Conservation (phyloP, 139 green algal genomes). For the Chlamydomonas sp. region DNA sequence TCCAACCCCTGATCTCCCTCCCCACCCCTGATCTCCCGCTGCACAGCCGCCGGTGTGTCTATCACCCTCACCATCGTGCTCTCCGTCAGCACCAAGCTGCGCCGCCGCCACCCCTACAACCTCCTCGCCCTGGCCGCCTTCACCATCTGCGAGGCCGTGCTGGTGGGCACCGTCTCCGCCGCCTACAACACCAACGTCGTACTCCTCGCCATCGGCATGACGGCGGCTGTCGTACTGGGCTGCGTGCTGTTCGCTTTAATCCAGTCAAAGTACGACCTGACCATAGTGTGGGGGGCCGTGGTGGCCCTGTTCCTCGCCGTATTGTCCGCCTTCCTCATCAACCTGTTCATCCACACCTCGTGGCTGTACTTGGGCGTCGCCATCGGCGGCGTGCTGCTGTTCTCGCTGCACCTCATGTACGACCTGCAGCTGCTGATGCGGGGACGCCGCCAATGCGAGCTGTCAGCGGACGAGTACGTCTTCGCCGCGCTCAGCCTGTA, state of each 20-base stretch:
- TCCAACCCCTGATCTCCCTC: too few species aligned
- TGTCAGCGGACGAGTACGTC: constrained; percentile 58
- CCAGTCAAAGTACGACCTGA: constrained; percentile 37
- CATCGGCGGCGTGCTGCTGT: constrained; percentile 30
- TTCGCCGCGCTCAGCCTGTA: constrained; percentile 57
- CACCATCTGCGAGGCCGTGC: constrained; percentile 44
- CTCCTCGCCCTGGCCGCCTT: constrained; percentile 44
- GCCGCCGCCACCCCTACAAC: constrained; percentile 43
- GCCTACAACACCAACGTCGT: constrained; percentile 32
- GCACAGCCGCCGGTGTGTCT: not conserved
- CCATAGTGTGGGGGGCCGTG: constrained; percentile 14
- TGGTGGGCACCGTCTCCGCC: constrained; percentile 35
- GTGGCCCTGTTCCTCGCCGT: constrained; percentile 21
- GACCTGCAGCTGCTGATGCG: constrained; percentile 45
- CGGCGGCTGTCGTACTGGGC: constrained; percentile 28
- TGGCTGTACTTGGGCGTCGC: constrained; percentile 19
- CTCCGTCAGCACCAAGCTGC: not conserved
- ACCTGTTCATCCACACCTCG: constrained; percentile 28
- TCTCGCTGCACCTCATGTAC: constrained; percentile 44
- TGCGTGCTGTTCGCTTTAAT: constrained; percentile 12
- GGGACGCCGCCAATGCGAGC: constrained; percentile 37
- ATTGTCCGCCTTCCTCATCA: constrained; percentile 25
- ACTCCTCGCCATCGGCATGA: constrained; percentile 2
- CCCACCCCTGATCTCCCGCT: not conserved
- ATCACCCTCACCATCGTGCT: constrained; percentile 11